Conservation (phyloP, 2,329 filamentous ascomycete species). For the Phyllosticta paracitricarpa region DNA sequence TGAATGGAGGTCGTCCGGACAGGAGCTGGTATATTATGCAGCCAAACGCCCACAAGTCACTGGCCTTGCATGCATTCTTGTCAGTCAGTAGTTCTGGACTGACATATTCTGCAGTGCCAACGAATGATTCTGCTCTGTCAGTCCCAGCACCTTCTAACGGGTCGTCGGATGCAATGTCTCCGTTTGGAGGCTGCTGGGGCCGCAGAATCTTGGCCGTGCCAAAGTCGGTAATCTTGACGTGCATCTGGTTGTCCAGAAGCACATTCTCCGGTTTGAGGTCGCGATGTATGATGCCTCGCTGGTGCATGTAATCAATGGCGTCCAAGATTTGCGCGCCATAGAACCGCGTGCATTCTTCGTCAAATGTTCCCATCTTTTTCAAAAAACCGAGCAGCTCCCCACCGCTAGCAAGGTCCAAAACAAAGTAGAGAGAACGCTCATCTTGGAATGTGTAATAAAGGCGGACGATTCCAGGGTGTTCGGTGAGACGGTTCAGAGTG, state of each 20-base stretch:
- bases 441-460: constrained; percentile 99
- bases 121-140: constrained; percentile 81
- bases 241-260: constrained; percentile 87
- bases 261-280: constrained; percentile 97
- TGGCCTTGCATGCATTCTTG: constrained; percentile 95
- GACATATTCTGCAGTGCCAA: constrained; percentile 95
- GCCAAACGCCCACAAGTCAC: constrained; percentile 95
- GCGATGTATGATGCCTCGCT: constrained; percentile 86
- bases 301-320: constrained; percentile 97
- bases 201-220: constrained; percentile 92
- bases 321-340: constrained; percentile 95
- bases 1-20: constrained; percentile 94
- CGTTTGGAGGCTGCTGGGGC: constrained; percentile 19
- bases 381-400: constrained; percentile 86
- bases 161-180: constrained; percentile 33
- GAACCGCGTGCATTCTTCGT: constrained; percentile 87
- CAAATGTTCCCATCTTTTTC: constrained; percentile 90
- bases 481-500: constrained; percentile 87
- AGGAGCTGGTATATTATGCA: constrained; percentile 96
- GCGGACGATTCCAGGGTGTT: constrained; percentile 91
- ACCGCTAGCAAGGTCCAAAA: constrained; percentile 83
- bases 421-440: constrained; percentile 91
- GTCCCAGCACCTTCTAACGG: constrained; percentile 51
- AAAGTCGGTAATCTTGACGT: constrained; percentile 98
- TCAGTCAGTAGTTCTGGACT: constrained; percentile 94